Base-by-base conservation (phyloP, 768 basidiomycete genomes). In the Lactarius deliciosus region DNA sequence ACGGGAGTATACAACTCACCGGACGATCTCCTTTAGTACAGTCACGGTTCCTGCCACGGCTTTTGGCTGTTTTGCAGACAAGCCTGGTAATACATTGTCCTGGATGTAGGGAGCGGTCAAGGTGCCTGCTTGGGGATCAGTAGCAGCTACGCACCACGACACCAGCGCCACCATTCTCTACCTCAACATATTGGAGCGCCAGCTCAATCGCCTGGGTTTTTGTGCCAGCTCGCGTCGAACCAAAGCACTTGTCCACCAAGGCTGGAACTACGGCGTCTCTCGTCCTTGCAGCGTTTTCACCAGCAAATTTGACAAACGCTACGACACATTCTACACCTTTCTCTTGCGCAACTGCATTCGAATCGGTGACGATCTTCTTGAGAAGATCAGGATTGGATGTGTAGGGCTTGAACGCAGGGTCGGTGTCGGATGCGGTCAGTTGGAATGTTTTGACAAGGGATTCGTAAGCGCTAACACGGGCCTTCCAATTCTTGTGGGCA, bases 401-500 rank as follows among this genome's bases (percentile, higher is more conserved):
- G 77, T 94, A 98, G 15, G 93, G 92, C 72, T 86, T 88, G 82
- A 99, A 98, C 32, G 91, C 91, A 57, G 94, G 93, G 82, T 98
- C 96, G 71, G 86, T 86, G 75, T 98, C 96, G 57, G 94, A 94
- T 72, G 90, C 90, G 58, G 95, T 94, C 54, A 86, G 89, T 74
- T 88, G 87, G 76, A 97, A 97, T 65, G 85, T 88, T 78, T 91
- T 89, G 80, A 90, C 86, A 70, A 98, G 85, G 25, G 89, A 78
- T 74, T 93, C 91, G 77, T 98, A 99, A 68, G 86, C 97, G 76
- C 87, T 94, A 73, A 96, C 86, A 71, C 97, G 89, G 65, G 97
- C 97, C 79, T 98, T 98, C 97, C 97, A 99, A 76, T 96, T 96
- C 84, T 98, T 98, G 82, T 98, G 94, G 7, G 85, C 79, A 64